Base-by-base conservation (phyloP, 2,329 filamentous ascomycete genomes). In the Didymosphaeria variabile region DNA sequence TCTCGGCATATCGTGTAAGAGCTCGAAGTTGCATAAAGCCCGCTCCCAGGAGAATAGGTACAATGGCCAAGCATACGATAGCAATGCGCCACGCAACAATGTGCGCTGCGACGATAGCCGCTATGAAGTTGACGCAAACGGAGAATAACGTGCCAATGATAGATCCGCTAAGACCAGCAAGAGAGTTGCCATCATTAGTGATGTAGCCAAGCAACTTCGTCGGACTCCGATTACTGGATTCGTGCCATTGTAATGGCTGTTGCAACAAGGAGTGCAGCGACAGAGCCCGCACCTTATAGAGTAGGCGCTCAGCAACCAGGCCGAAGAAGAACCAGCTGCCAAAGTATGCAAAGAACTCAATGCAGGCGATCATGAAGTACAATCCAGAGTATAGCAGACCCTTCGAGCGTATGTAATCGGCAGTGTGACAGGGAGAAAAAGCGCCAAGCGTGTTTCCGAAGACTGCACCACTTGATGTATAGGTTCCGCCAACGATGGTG, bases 1-100 rank as follows among this genome's bases (percentile, higher is more conserved):
- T 80, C 34, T 82, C 84, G 61, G 90, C 90, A 19, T 87, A 85
- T 75, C 72, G 83, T 2, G 85, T 84, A 1, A 91, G 83, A 3
- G 88, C 84, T 1, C 83, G 84, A 17, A 93, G 81, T 64, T 91
- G 86, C 85, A 93, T 87, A 63, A 91, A 84, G 0, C 91, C 90
- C 0, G 89, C 85, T 1, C 87, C 88, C 0, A 93, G 81, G 6
- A 92, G 84, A 10, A 93, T 77, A 0, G 91, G 91, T 0, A 93
- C 87, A 9, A 87, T 83, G 0, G 90, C 85, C 6, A 93, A 81
- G 57, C 89, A 90, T 3, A 93, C 90, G 15, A 93, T 78, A 0
- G 90, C 90, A 62, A 93, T 91, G 70, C 87, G 90, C 91, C 91
- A 93, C 2, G 89, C 89, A 50, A 93, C 82, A 47, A 92, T 86